Evolutionary conservation across 352 stramenopile species (phyloP).

Genomic region (Pythium periplocum): DNA sequence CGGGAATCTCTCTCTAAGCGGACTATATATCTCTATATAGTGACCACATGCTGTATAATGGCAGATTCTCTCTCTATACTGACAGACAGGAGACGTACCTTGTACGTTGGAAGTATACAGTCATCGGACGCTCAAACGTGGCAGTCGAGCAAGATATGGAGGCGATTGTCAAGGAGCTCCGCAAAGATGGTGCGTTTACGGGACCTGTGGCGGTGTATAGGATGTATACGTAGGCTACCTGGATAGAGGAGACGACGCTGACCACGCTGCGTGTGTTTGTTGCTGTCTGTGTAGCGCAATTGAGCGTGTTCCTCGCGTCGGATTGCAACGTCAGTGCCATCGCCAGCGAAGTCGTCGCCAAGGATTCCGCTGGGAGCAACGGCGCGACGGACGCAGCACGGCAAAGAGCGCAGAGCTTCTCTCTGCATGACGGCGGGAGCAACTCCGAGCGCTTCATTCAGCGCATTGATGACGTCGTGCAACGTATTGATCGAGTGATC

Average conservation of each 20-base stretch:
- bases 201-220: not conserved
- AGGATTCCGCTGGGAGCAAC: slow-evolving; percentile 41
- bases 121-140: too few species aligned
- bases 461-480: slow-evolving; percentile 54
- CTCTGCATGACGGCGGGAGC: slow-evolving; percentile 15
- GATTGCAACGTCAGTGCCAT: slow-evolving; percentile 78
- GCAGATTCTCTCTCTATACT: too few species aligned
- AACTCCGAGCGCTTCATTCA: slow-evolving; percentile 76
- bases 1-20: too few species aligned
- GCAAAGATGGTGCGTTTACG: slow-evolving; percentile 54
- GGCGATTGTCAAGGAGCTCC: slow-evolving; percentile 60
- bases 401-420: slow-evolving; percentile 9
- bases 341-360: slow-evolving; percentile 68
- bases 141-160: slow-evolving; percentile 33
- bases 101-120: too few species aligned
- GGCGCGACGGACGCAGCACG: slow-evolving; percentile 12
- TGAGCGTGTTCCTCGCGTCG: slow-evolving; percentile 64
- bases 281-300: slow-evolving; percentile 35
- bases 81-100: too few species aligned
- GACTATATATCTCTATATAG: too few species aligned
- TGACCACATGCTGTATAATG: too few species aligned
- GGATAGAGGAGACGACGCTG: not conserved
- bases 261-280: not conserved
- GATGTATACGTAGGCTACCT: not conserved
- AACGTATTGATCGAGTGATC: slow-evolving; percentile 73